phyloP scores from a whole-genome alignment of 371 early-diverging fungal genomes.

The Zychaea mexicana region DNA sequence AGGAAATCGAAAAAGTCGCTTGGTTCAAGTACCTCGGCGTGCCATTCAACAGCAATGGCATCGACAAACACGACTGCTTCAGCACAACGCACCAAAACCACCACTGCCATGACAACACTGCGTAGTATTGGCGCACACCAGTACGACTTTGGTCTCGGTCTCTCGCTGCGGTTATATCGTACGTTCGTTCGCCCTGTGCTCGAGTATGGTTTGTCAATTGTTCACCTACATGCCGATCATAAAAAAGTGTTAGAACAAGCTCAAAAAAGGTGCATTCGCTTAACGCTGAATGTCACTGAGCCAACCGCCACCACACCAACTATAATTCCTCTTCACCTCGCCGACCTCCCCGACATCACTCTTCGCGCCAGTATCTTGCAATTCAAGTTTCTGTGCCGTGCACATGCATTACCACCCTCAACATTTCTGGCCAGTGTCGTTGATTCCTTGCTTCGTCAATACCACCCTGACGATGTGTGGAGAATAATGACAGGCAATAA shows the following conservation, averaged over 20 bases:
- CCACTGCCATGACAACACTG: constrained; percentile 1
- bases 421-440: neutral
- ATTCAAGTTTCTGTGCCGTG: neutral
- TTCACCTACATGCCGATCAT: neutral
- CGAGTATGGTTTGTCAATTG: neutral
- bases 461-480: neutral
- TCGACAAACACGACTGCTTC: neutral
- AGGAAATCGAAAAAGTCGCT: neutral
- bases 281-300: too few species aligned
- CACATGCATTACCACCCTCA: neutral
- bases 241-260: neutral
- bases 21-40: constrained; percentile 9
- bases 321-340: neutral
- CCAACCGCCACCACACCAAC: constrained; percentile 1
- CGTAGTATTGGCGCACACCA: neutral
- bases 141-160: constrained; percentile 4
- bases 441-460: neutral
- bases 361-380: neutral
- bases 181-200: neutral
- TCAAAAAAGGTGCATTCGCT: neutral
- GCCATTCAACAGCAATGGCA: constrained; percentile 2
- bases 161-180: neutral
- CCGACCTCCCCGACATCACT: neutral
- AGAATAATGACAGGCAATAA: neutral
- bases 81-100: neutral